These are phyloP conservation scores for Neltuma alba DNA, from an alignment of 306 rosid species.

Conservation along the genomic window DNA sequence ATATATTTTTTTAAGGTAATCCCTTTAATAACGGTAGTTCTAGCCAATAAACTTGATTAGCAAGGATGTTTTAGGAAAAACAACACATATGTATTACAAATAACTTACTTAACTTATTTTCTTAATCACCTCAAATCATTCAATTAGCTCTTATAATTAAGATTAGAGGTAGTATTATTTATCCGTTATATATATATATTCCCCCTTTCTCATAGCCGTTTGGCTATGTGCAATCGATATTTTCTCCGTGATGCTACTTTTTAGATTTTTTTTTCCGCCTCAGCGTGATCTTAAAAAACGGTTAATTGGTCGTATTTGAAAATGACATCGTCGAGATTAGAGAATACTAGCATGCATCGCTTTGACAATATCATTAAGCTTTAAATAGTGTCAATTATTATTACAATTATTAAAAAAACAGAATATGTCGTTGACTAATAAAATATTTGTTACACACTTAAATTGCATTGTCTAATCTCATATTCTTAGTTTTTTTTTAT, in stretches of 20 bases:
- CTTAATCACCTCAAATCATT: too few relatives aligned
- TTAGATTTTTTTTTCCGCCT: neutral
- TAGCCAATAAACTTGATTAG: too few relatives aligned
- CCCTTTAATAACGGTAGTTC: too few relatives aligned
- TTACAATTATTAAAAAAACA: neutral
- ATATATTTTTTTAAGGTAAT: too few relatives aligned
- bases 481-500: neutral
- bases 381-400: constrained; percentile 23
- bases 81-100: too few relatives aligned
- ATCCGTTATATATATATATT: neutral
- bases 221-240: neutral
- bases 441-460: neutral
- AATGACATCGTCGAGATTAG: constrained; percentile 6
- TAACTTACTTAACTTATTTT: too few relatives aligned
- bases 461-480: constrained; percentile 1
- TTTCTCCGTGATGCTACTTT: neutral
- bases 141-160: too few relatives aligned
- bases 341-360: constrained; percentile 19
- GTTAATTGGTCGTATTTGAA: neutral
- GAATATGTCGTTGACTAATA: constrained; percentile 31
- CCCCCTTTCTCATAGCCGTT: neutral
- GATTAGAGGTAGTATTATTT: too few relatives aligned
- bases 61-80: too few relatives aligned
- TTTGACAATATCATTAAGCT: constrained; percentile 12
- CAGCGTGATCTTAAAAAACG: neutral